Conservation (phyloP, 1,284 basidiomycete species). For the Papiliotrema nemorosa region DNA sequence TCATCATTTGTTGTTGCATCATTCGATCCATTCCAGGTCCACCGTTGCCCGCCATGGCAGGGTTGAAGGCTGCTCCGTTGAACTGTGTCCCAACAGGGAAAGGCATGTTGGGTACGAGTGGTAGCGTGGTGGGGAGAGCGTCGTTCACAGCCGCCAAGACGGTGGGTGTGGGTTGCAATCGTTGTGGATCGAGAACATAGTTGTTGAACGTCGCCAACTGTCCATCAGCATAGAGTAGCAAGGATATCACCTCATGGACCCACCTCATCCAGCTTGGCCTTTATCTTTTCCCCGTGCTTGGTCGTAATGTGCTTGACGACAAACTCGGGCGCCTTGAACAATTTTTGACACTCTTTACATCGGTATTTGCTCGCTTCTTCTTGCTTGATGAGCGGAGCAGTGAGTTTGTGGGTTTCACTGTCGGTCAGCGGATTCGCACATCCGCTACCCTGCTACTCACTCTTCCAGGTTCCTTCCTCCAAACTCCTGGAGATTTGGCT, state of each 20-base stretch:
- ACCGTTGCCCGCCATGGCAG: neutral
- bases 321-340: slow-evolving; percentile 92
- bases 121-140: slow-evolving; percentile 20
- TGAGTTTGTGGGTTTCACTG: slow-evolving; percentile 74
- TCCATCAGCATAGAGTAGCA: slow-evolving; percentile 8
- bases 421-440: too few relatives aligned
- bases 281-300: slow-evolving; percentile 76
- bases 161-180: slow-evolving; percentile 64
- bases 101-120: neutral
- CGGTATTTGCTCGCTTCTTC: slow-evolving; percentile 93
- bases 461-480: slow-evolving; percentile 84
- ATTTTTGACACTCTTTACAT: slow-evolving; percentile 88
- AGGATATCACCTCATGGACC: slow-evolving; percentile 13
- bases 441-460: slow-evolving; percentile 55
- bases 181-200: slow-evolving; percentile 87
- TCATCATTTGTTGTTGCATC: slow-evolving; percentile 50
- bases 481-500: slow-evolving; percentile 77
- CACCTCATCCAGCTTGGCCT: slow-evolving; percentile 45
- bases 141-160: slow-evolving; percentile 47
- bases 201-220: slow-evolving; percentile 86
- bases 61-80: slow-evolving; percentile 17
- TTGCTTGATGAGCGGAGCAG: slow-evolving; percentile 77
- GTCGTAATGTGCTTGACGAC: slow-evolving; percentile 91
- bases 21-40: slow-evolving; percentile 10
- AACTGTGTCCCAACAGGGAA: slow-evolving; percentile 15